Conservation (phyloP, 805 yeast species). For the Starmerella tilneyi region DNA sequence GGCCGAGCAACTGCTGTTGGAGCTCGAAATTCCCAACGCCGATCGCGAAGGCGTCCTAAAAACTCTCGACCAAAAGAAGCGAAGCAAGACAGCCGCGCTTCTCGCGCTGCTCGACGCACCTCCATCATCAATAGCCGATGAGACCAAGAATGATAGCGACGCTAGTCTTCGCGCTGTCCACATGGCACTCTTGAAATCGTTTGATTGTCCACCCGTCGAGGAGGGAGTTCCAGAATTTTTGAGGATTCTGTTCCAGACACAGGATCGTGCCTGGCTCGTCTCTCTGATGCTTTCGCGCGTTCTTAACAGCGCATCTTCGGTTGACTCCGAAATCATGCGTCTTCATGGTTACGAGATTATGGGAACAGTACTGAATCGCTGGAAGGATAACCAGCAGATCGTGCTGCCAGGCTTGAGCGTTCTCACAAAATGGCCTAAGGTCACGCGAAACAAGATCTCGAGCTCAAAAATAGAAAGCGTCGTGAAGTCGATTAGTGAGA, state of each 20-base stretch:
- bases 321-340: constrained; percentile 53
- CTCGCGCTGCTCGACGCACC: constrained; percentile 19
- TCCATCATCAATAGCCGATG: constrained; percentile 10
- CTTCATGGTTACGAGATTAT: constrained; percentile 82
- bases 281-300: constrained; percentile 60
- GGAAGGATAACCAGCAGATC: constrained; percentile 36
- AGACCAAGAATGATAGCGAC: not conserved
- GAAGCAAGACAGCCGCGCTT: constrained; percentile 10
- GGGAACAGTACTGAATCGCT: constrained; percentile 44
- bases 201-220: constrained; percentile 41
- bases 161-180: constrained; percentile 1
- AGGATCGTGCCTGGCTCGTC: constrained; percentile 41
- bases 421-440: constrained; percentile 52
- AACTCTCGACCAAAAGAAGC: constrained; percentile 2
- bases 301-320: constrained; percentile 41
- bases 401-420: constrained; percentile 45
- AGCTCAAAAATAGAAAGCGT: constrained; percentile 62
- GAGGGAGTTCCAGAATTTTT: constrained; percentile 60
- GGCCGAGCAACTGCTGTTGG: constrained; percentile 14
- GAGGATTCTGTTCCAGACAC: constrained; percentile 60
- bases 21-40: constrained; percentile 37
- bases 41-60: constrained; percentile 22
- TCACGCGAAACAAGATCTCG: constrained; percentile 68
- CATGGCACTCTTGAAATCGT: constrained; percentile 26
- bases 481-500: constrained; percentile 37